Evolutionary conservation across 371 early-diverging fungal species (phyloP).

Genomic region (Mucor sp.): DNA sequence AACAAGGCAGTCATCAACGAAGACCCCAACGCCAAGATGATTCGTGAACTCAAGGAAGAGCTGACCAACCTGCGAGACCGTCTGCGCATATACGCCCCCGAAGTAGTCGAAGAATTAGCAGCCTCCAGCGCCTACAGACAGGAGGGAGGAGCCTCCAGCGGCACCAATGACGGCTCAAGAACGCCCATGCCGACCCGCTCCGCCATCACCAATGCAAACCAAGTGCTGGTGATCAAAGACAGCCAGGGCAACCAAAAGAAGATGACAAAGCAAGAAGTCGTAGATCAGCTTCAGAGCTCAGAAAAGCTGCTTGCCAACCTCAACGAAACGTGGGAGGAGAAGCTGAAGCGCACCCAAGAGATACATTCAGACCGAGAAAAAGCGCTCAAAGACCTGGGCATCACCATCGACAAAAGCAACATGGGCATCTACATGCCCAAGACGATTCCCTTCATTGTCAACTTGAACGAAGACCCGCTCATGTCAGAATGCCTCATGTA

Average conservation of each 20-base stretch:
- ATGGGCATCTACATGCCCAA: constrained; percentile 85
- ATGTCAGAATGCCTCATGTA: constrained; percentile 92
- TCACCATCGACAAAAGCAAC: constrained; percentile 71
- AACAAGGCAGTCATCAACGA: constrained; percentile 94
- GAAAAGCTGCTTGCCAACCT: constrained; percentile 89
- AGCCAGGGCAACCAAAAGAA: constrained; percentile 48
- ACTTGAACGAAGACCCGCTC: constrained; percentile 88
- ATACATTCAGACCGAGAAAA: constrained; percentile 77
- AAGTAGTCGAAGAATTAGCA: constrained; percentile 40
- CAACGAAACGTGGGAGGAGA: constrained; percentile 88
- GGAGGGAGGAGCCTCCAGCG: neutral
- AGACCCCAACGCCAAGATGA: constrained; percentile 82
- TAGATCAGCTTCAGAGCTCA: constrained; percentile 82
- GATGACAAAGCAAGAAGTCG: constrained; percentile 60
- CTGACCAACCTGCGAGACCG: constrained; percentile 68
- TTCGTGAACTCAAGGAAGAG: constrained; percentile 89
- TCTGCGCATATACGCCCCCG: constrained; percentile 65
- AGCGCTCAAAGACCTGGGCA: constrained; percentile 81
- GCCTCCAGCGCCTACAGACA: constrained; percentile 12
- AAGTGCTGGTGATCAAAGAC: constrained; percentile 31
- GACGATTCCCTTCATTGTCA: constrained; percentile 85
- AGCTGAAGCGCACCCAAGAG: constrained; percentile 70
- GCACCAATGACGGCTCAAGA: neutral
- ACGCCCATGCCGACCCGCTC: constrained; percentile 14
- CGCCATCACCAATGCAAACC: constrained; percentile 27